phyloP scores from a whole-genome alignment of 176 grass and related monocot genomes.

The Cocos nucifera region DNA sequence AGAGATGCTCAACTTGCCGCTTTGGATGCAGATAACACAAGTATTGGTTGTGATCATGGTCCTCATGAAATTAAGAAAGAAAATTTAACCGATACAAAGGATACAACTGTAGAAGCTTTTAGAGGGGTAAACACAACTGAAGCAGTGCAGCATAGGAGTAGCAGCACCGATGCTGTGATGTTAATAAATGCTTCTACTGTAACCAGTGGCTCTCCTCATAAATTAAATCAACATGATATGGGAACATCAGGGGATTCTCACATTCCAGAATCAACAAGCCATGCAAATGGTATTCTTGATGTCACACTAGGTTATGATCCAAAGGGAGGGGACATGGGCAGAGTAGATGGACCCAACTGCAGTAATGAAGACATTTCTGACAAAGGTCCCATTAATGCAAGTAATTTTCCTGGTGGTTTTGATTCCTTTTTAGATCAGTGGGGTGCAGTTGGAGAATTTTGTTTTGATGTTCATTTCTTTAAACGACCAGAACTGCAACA shows the following conservation, averaged over 20 bases:
- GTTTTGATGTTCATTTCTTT: slow-evolving; percentile 82
- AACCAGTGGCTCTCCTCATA: too few species aligned
- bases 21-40: slow-evolving; percentile 20
- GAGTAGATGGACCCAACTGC: not conserved
- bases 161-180: not conserved
- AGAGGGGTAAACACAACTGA: slow-evolving; percentile 15
- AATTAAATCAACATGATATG: too few species aligned
- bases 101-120: slow-evolving; percentile 13
- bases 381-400: slow-evolving; percentile 64
- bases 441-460: slow-evolving; percentile 61
- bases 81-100: slow-evolving; percentile 7
- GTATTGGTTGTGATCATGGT: slow-evolving; percentile 17
- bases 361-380: slow-evolving; percentile 9
- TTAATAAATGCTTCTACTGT: too few species aligned
- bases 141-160: slow-evolving; percentile 14
- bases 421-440: slow-evolving; percentile 70
- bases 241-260: too few species aligned
- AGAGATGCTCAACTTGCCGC: slow-evolving; percentile 27
- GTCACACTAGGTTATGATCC: too few species aligned
- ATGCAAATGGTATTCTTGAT: too few species aligned
- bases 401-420: slow-evolving; percentile 66
- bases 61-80: slow-evolving; percentile 7
- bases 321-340: not conserved
- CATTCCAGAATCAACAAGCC: too few species aligned
- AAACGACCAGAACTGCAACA: slow-evolving; percentile 37